These are phyloP conservation scores for Aspergillus fructus DNA, from an alignment of 2,329 filamentous ascomycete species.

Conservation along the genomic window DNA sequence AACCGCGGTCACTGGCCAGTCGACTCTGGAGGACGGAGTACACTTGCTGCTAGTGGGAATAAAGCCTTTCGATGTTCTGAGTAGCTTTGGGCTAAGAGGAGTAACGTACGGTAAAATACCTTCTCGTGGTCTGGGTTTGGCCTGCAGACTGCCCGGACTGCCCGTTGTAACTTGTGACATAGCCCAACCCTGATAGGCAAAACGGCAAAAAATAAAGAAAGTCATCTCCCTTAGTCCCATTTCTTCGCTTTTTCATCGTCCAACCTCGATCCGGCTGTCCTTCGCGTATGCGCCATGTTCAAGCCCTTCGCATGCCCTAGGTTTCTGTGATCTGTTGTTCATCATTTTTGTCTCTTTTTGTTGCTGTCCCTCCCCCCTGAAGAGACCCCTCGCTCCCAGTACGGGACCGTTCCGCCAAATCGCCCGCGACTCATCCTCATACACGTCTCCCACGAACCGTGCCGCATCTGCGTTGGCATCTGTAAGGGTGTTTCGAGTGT, in stretches of 20 bases:
- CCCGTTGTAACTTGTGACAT: slow-evolving; percentile 19
- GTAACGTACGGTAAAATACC: slow-evolving; percentile 20
- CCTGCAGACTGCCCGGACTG: not conserved
- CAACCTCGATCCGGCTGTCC: slow-evolving; percentile 22
- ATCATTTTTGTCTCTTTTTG: slow-evolving; percentile 9
- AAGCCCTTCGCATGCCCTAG: slow-evolving; percentile 28
- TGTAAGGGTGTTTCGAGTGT: slow-evolving; percentile 17
- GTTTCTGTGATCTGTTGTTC: slow-evolving; percentile 29
- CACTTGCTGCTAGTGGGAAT: not conserved
- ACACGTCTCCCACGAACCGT: slow-evolving; percentile 6
- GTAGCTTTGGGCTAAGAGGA: not conserved
- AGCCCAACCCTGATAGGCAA: slow-evolving; percentile 14
- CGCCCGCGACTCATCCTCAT: slow-evolving; percentile 10
- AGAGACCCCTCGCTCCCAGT: slow-evolving; percentile 10
- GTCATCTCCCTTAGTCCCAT: slow-evolving; percentile 9
- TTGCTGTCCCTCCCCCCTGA: slow-evolving; percentile 18
- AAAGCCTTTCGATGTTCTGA: not conserved
- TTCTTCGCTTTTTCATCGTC: slow-evolving; percentile 17
- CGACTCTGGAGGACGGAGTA: not conserved
- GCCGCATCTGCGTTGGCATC: slow-evolving; percentile 3
- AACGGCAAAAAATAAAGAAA: slow-evolving; percentile 12
- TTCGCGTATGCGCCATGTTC: slow-evolving; percentile 36
- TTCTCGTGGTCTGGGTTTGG: not conserved
- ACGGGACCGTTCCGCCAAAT: slow-evolving; percentile 4
- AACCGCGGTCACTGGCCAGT: not conserved